phyloP scores from a whole-genome alignment of 805 yeast species.

The Candida xiaguanensis region DNA sequence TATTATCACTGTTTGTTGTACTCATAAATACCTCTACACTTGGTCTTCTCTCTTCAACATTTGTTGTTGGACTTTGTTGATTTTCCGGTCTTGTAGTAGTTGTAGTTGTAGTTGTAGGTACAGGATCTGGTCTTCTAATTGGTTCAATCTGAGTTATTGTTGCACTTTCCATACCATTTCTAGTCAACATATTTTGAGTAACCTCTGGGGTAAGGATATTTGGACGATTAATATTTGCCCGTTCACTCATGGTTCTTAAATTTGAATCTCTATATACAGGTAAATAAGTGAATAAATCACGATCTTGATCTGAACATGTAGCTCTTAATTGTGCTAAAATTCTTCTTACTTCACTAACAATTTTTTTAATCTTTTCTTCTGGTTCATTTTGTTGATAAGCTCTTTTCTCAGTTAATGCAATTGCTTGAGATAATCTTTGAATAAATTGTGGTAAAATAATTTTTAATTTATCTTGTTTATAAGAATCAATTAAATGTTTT shows the following conservation, averaged over 20 bases:
- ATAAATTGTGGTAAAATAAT: slow-evolving; percentile 36
- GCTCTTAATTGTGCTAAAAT: slow-evolving; percentile 24
- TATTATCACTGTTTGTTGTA: background rate
- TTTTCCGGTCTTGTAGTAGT: background rate
- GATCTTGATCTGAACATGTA: slow-evolving; percentile 20
- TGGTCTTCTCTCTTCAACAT: slow-evolving; percentile 1
- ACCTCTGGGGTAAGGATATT: slow-evolving; percentile 35
- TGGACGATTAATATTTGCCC: slow-evolving; percentile 32
- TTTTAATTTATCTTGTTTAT: slow-evolving; percentile 18
- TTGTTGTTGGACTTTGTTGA: too few relatives aligned
- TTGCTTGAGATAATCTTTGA: slow-evolving; percentile 30
- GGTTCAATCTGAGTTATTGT: slow-evolving; percentile 6
- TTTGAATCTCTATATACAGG: slow-evolving; percentile 20
- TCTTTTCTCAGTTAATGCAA: slow-evolving; percentile 33
- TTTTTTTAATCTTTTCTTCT: slow-evolving; percentile 18
- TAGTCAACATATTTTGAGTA: slow-evolving; percentile 31
- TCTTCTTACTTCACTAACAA: slow-evolving; percentile 22
- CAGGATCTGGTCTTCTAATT: background rate
- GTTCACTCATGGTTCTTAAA: slow-evolving; percentile 22
- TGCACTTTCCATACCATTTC: slow-evolving; percentile 21
- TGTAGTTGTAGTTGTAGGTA: slow-evolving; percentile 6
- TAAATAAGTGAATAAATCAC: slow-evolving; percentile 24
- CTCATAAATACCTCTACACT: background rate
- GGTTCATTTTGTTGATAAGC: slow-evolving; percentile 34
- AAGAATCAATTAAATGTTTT: slow-evolving; percentile 15